Evolutionary conservation across 2,329 filamentous ascomycete species (phyloP).

Genomic region (Nemania serpens): DNA sequence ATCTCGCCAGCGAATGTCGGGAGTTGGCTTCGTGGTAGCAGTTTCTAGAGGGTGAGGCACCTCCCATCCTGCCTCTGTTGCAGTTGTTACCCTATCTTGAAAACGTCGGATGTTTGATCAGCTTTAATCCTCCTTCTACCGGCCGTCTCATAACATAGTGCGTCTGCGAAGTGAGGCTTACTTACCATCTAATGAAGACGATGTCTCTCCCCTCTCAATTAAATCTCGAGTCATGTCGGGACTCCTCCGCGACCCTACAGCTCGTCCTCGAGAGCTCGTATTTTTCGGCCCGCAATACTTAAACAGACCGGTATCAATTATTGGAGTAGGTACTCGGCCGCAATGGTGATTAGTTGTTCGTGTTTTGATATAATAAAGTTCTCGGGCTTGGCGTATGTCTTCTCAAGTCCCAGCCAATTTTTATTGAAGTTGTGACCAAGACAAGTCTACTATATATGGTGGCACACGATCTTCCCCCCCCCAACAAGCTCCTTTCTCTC

Average conservation of each 20-base stretch:
- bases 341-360: background rate
- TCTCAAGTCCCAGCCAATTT: background rate
- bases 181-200: slow-evolving; percentile 11
- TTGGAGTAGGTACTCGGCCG: background rate
- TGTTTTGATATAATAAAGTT: background rate
- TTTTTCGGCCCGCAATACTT: too few relatives aligned
- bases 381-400: background rate
- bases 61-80: slow-evolving; percentile 11
- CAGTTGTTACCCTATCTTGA: background rate
- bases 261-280: background rate
- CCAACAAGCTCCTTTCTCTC: background rate
- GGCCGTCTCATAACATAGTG: background rate
- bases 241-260: background rate
- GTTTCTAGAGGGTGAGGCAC: slow-evolving; percentile 6
- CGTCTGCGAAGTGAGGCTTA: background rate
- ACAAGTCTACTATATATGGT: background rate
- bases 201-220: background rate
- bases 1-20: slow-evolving; percentile 40
- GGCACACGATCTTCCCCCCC: background rate
- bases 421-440: background rate
- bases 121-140: background rate
- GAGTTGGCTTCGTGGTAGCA: slow-evolving; percentile 2
- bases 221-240: slow-evolving; percentile 10
- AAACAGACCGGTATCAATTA: too few relatives aligned
- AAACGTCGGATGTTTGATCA: background rate